Percentiles rank a stretch among this genome's conserved stretches.
These are phyloP conservation scores for Saitozyma podzolica DNA, from an alignment of 768 basidiomycete species.

Conservation along the genomic window DNA sequence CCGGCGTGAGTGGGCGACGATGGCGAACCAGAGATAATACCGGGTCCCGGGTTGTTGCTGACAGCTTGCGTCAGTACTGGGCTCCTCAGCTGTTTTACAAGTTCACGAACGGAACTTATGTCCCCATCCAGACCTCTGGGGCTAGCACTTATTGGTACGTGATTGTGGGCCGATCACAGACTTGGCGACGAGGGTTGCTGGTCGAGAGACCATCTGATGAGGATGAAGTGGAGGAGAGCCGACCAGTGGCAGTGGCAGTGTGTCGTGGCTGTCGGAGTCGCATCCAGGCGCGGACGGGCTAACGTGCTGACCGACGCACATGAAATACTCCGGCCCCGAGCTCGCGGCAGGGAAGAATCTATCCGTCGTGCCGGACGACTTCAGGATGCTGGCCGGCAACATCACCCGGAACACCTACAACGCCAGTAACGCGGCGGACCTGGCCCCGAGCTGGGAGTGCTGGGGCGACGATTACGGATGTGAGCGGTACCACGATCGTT, in stretches of 20 bases:
- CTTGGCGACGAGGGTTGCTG: too few relatives aligned
- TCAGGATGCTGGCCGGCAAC: slow-evolving; percentile 31
- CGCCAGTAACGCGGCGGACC: slow-evolving; percentile 4
- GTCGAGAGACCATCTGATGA: too few relatives aligned
- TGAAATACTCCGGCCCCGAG: not conserved
- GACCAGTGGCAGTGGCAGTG: too few relatives aligned
- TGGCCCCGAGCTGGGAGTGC: slow-evolving; percentile 27
- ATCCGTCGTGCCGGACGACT: slow-evolving; percentile 30
- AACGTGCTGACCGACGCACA: too few relatives aligned
- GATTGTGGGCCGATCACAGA: too few relatives aligned
- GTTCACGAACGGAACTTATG: slow-evolving; percentile 26
- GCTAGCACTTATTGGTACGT: slow-evolving; percentile 20
- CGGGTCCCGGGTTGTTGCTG: not conserved
- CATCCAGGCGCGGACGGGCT: too few relatives aligned
- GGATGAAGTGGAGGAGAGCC: too few relatives aligned
- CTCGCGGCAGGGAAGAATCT: slow-evolving; percentile 6
- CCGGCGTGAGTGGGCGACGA: not conserved
- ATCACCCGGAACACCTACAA: slow-evolving; percentile 21
- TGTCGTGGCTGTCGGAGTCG: too few relatives aligned
- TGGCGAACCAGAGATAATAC: slow-evolving; percentile 3
- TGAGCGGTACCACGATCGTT: not conserved
- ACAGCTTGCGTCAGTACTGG: slow-evolving; percentile 20
- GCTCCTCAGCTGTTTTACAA: slow-evolving; percentile 33
- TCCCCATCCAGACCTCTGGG: slow-evolving; percentile 22
- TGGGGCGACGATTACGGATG: slow-evolving; percentile 22